Conservation (phyloP, 805 yeast species). For the Kodamaea jinghongensis region DNA sequence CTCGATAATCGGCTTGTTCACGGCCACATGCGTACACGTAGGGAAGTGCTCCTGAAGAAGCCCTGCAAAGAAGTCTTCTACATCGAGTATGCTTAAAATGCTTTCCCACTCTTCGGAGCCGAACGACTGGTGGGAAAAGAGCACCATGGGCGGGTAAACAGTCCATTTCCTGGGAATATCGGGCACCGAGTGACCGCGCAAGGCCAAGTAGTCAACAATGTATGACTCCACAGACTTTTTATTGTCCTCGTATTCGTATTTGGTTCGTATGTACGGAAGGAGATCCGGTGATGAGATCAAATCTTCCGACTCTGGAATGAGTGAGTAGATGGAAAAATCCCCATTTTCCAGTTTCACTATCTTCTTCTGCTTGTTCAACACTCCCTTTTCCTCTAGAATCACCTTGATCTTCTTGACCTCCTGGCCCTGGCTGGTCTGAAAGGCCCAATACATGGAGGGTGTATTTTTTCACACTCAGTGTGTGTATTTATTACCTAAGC, state of each 20-base stretch:
- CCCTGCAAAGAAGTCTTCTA: constrained; percentile 16
- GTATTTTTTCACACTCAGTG: too few species aligned
- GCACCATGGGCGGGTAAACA: constrained; percentile 63
- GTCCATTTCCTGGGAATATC: constrained; percentile 54
- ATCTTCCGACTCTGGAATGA: constrained; percentile 3
- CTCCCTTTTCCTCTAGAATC: constrained; percentile 14
- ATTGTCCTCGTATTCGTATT: background rate
- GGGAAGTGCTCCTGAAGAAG: constrained; percentile 12
- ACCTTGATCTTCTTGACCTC: constrained; percentile 20
- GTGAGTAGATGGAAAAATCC: constrained; percentile 14
- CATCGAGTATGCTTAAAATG: constrained; percentile 12
- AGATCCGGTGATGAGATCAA: background rate
- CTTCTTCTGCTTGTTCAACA: constrained; percentile 17
- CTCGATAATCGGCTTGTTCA: constrained; percentile 63
- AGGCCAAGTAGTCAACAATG: background rate
- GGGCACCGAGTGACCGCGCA: background rate
- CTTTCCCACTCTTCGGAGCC: constrained; percentile 34
- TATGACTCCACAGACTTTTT: constrained; percentile 2
- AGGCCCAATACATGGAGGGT: too few species aligned
- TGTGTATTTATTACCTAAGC: too few species aligned
- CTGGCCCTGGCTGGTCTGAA: background rate
- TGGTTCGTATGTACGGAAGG: constrained; percentile 1
- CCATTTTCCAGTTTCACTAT: constrained; percentile 13
- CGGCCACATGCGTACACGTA: constrained; percentile 58
- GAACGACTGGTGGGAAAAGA: constrained; percentile 52